Evolutionary conservation across 2,329 filamentous ascomycete species (phyloP).

Genomic region (Cadophora malorum): DNA sequence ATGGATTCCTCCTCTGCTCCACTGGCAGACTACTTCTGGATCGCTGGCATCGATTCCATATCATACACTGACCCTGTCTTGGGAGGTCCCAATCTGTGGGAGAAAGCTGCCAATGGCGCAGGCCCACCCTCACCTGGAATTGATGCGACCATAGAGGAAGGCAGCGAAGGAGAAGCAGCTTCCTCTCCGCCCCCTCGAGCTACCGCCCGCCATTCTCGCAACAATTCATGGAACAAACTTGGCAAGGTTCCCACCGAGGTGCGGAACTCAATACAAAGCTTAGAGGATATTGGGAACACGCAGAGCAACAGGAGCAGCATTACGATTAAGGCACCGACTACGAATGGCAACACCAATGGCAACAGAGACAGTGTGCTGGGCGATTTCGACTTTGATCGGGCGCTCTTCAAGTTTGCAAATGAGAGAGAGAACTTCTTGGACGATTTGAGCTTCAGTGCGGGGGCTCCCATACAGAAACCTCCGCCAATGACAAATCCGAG

Average conservation of each 20-base stretch:
- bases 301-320: conserved; percentile 69
- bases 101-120: conserved; percentile 35
- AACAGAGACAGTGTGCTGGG: conserved; percentile 46
- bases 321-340: conserved; percentile 60
- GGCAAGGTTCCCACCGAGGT: conserved; percentile 60
- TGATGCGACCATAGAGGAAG: conserved; percentile 65
- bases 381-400: conserved; percentile 93
- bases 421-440: conserved; percentile 93
- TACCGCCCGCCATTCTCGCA: conserved; percentile 63
- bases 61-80: conserved; percentile 63
- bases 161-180: conserved; percentile 60
- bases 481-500: conserved; percentile 79
- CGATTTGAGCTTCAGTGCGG: conserved; percentile 87
- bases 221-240: conserved; percentile 64
- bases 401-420: conserved; percentile 91
- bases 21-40: conserved; percentile 79
- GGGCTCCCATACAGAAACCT: conserved; percentile 69
- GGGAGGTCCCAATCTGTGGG: conserved; percentile 44
- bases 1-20: conserved; percentile 60
- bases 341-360: conserved; percentile 35
- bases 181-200: conserved; percentile 37
- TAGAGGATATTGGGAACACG: conserved; percentile 60
- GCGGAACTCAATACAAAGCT: conserved; percentile 59
- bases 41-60: conserved; percentile 72
- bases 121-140: conserved; percentile 48